These are phyloP conservation scores for Entomortierella beljakovae DNA, from an alignment of 192 early-diverging fungal genomes.

Conservation along the genomic window DNA sequence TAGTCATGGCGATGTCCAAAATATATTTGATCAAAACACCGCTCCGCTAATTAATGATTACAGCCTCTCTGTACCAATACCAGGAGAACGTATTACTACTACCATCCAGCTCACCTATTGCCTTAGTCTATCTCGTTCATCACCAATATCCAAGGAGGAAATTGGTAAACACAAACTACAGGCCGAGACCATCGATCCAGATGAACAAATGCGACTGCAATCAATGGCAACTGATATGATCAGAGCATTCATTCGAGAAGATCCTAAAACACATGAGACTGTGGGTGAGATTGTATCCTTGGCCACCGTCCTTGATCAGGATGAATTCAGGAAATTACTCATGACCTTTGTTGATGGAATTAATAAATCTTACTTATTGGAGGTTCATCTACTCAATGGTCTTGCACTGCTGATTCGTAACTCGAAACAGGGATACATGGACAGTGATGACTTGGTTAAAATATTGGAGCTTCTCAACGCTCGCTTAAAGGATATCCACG, in stretches of 20 bases:
- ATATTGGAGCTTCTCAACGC: neutral
- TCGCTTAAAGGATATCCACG: conserved; percentile 1
- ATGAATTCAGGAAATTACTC: neutral
- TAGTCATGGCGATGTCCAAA: too few relatives aligned
- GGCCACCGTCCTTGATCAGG: neutral
- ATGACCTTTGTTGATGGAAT: neutral
- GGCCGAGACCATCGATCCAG: neutral
- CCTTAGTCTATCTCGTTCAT: neutral
- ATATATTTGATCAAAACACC: too few relatives aligned
- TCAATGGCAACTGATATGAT: conserved; percentile 4
- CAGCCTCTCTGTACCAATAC: too few relatives aligned
- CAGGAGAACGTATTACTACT: neutral
- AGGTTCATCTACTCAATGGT: neutral
- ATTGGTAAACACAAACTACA: neutral
- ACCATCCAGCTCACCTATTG: conserved; percentile 8
- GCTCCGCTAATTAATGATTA: too few relatives aligned
- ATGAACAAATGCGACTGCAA: neutral
- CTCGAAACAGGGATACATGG: neutral
- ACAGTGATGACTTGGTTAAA: conserved; percentile 19
- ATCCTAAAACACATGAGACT: neutral
- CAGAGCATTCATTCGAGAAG: conserved; percentile 2
- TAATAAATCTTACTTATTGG: neutral
- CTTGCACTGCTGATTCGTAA: conserved; percentile 4
- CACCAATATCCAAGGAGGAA: neutral
- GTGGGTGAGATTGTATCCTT: conserved; percentile 5